A percentile compares a stretch with the other conserved stretches of the same genome.
These are phyloP conservation scores for Cicer pinnatifidum DNA, from an alignment of 306 rosid species.

Conservation along the genomic window DNA sequence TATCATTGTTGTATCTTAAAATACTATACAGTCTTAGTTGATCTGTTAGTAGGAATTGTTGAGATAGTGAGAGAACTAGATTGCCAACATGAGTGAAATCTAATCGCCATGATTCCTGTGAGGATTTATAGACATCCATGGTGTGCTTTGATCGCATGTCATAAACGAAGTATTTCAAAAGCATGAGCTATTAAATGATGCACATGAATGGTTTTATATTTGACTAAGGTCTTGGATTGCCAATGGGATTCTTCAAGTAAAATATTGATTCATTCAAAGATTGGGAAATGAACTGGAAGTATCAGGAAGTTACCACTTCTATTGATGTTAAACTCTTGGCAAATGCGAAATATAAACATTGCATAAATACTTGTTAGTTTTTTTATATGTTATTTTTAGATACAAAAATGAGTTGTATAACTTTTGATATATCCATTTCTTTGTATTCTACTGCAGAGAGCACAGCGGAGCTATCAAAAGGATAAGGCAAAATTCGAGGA, in stretches of 20 bases:
- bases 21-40: neutral
- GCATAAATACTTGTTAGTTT: neutral
- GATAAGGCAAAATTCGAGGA: constrained; percentile 73
- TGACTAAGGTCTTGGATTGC: neutral
- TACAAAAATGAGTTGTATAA: constrained; percentile 11
- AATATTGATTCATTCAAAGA: neutral
- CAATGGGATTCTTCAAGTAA: constrained; percentile 8
- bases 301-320: constrained; percentile 11
- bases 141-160: neutral
- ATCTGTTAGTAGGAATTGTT: neutral
- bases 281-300: constrained; percentile 14
- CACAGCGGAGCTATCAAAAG: constrained; percentile 88
- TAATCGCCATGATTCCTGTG: constrained; percentile 1
- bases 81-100: neutral
- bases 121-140: neutral
- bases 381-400: neutral
- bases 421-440: constrained; percentile 24
- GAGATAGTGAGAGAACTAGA: neutral
- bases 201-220: constrained; percentile 4
- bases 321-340: constrained; percentile 19
- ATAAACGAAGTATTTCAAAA: neutral
- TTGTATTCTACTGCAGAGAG: constrained; percentile 67
- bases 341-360: constrained; percentile 5
- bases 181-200: neutral
- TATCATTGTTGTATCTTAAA: neutral